Percentiles rank a stretch among this genome's conserved stretches.
These are phyloP conservation scores for Candida wancherniae DNA, from an alignment of 805 yeast species.

Conservation along the genomic window DNA sequence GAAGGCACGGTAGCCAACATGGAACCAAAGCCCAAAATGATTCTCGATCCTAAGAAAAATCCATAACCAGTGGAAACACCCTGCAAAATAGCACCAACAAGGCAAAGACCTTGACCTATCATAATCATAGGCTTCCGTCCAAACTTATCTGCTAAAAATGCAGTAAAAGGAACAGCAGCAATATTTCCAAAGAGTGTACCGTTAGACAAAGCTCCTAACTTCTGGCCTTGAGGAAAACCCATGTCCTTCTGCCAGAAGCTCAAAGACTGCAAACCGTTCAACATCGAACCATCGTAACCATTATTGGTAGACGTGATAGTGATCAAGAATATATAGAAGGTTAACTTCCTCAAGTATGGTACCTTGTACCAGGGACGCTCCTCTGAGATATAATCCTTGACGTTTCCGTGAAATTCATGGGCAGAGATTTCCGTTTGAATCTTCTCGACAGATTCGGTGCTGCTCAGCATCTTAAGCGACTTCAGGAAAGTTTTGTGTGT, in stretches of 20 bases:
- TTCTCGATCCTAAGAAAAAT: constrained; percentile 40
- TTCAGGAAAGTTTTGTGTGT: too few species aligned
- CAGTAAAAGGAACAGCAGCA: constrained; percentile 19
- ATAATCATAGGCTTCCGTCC: constrained; percentile 38
- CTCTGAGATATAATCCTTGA: constrained; percentile 14
- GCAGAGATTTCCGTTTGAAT: constrained; percentile 1
- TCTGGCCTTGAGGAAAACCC: constrained; percentile 19
- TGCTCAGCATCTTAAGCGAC: constrained; percentile 6
- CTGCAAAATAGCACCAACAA: constrained; percentile 36
- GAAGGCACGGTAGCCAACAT: constrained; percentile 39
- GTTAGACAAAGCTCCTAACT: constrained; percentile 20
- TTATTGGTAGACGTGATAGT: constrained; percentile 44
- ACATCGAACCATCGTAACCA: constrained; percentile 29
- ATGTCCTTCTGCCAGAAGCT: constrained; percentile 37
- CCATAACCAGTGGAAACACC: constrained; percentile 30
- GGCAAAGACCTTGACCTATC: constrained; percentile 22
- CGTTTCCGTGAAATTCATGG: constrained; percentile 3
- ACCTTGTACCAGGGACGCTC: constrained; percentile 28
- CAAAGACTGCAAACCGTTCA: constrained; percentile 48
- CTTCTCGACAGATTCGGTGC: constrained; percentile 3
- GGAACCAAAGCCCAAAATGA: constrained; percentile 46
- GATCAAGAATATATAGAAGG: constrained; percentile 34
- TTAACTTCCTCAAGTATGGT: constrained; percentile 35
- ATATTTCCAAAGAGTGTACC: constrained; percentile 34
- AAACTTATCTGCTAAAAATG: constrained; percentile 27